Evolutionary conservation across 1,139 yeast genomes (phyloP), one percentile per base, ranked within the genome.

Genomic region (Maudiozyma humilis): DNA sequence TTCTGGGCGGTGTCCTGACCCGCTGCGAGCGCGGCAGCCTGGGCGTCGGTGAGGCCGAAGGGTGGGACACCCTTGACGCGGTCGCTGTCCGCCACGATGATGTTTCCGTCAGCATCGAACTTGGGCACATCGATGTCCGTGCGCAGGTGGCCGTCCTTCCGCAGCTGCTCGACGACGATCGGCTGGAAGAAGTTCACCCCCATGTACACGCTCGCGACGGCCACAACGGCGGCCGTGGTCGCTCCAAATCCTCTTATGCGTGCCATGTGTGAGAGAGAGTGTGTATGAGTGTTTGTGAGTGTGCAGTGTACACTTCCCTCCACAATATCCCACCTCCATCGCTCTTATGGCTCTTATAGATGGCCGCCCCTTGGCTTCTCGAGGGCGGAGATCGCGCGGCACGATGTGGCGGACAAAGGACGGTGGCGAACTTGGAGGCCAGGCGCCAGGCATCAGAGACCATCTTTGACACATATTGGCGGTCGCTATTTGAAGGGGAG

Each of bases 101-200:
- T 29, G 8, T 37, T 39, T 13, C 52, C 53, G 4, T 47, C 48
- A 6, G 18, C 15, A 23, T 48, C 47, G 29, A 38, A 45, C 10
- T 44, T 32, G 13, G 53, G 79, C 20, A 79, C 65, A 15, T 68
- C 68, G 29, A 81, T 70, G 53, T 80, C 88, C 3, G 64, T 59
- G 53, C 88, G 71, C 45, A 85, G 68, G 45, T 75, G 73, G 2
- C 87, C 86, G 55, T 83, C 89, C 55, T 78, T 75, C 52, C 73
- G 70, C 47, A 85, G 68, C 52, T 75, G 83, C 46, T 82, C 91
- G 31, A 83, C 71, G 4, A 83, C 72, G 29, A 83, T 62, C 1
- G 94, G 93, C 53, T 79, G 81, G 71, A 86, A 83, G 64, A 83
- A 83, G 57, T 73, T 76, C 45, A 78, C 66, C 1, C 91, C 78